These are phyloP conservation scores for Penicillium sp. DNA, from an alignment of 2,329 filamentous ascomycete genomes.

Conservation along the genomic window DNA sequence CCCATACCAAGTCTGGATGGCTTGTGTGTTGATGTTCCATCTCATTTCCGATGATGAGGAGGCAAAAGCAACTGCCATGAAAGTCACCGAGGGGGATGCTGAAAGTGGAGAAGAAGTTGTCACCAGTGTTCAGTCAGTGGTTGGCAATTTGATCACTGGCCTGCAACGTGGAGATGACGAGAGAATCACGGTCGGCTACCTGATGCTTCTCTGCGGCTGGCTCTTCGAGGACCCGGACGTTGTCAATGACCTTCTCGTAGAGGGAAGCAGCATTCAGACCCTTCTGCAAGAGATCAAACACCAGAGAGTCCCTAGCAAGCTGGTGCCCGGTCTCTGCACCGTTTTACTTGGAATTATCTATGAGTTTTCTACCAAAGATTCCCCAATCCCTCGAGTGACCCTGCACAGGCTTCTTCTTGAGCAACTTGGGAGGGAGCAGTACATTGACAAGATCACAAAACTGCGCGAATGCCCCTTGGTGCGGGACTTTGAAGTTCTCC, in stretches of 20 bases:
- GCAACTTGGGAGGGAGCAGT: conserved; percentile 79
- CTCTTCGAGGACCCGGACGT: conserved; percentile 88
- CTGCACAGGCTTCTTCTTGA: conserved; percentile 75
- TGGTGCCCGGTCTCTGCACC: conserved; percentile 79
- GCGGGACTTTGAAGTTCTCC: conserved; percentile 84
- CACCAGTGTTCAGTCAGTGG: conserved; percentile 84
- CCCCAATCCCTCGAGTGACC: conserved; percentile 77
- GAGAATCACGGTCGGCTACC: conserved; percentile 75
- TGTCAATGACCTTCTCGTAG: conserved; percentile 87
- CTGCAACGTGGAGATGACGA: conserved; percentile 75
- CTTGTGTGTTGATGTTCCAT: conserved; percentile 81
- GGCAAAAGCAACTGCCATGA: conserved; percentile 76
- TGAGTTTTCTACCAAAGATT: conserved; percentile 97
- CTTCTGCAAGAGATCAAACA: conserved; percentile 73
- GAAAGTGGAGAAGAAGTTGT: conserved; percentile 90
- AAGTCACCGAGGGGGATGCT: conserved; percentile 83
- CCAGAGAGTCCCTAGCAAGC: conserved; percentile 57
- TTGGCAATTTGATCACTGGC: conserved; percentile 79
- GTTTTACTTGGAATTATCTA: conserved; percentile 85
- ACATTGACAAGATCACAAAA: conserved; percentile 75
- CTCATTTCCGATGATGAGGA: conserved; percentile 75
- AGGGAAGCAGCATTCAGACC: conserved; percentile 88
- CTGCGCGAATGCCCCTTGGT: conserved; percentile 75
- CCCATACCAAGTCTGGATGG: conserved; percentile 87
- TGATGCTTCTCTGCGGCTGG: conserved; percentile 87